Evolutionary conservation across 2,329 filamentous ascomycete species (phyloP), one percentile per base, ranked within the genome.

Genomic region (Ascochyta koolunga): DNA sequence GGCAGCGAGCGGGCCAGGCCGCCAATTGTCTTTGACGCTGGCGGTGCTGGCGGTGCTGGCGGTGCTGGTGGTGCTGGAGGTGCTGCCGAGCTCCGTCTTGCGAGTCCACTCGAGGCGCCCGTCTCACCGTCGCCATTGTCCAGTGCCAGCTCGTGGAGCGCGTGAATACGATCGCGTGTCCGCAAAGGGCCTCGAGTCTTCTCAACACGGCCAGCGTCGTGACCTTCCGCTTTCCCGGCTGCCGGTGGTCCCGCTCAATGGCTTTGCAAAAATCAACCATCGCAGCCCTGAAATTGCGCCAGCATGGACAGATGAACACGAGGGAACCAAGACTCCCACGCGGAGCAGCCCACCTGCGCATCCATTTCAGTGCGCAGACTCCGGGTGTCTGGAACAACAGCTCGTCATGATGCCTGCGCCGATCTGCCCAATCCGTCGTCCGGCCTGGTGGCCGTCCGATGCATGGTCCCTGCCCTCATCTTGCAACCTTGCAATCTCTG

Each of bases 51-150:
- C n/a, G n/a, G n/a, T n/a, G n/a, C n/a, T n/a, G n/a, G n/a, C n/a
- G n/a, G n/a, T n/a, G n/a, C n/a, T n/a, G n/a, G n/a, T n/a, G n/a
- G n/a, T n/a, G n/a, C n/a, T n/a, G n/a, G 24, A 4, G 21, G 46
- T 43, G 41, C 52, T 55, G 47, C 53, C 52, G 52, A 45, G 22
- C 36, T 50, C 46, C 52, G 46, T 50, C 52, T 55, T 48, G 52
- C n/a, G n/a, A n/a, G 11, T 25, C 37, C 27, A 18, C 19, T 40
- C 37, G 40, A 22, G 36, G 42, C 42, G 49, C 49, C n/a, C n/a
- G n/a, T n/a, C n/a, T n/a, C n/a, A n/a, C n/a, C n/a, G n/a, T n/a
- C n/a, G n/a, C n/a, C n/a, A n/a, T n/a, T n/a, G n/a, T n/a, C n/a
- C n/a, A n/a, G n/a, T n/a, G n/a, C n/a, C n/a, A n/a, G n/a, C n/a